phyloP scores from a whole-genome alignment of 441 rosid genomes.

The Jatropha podagrica region DNA sequence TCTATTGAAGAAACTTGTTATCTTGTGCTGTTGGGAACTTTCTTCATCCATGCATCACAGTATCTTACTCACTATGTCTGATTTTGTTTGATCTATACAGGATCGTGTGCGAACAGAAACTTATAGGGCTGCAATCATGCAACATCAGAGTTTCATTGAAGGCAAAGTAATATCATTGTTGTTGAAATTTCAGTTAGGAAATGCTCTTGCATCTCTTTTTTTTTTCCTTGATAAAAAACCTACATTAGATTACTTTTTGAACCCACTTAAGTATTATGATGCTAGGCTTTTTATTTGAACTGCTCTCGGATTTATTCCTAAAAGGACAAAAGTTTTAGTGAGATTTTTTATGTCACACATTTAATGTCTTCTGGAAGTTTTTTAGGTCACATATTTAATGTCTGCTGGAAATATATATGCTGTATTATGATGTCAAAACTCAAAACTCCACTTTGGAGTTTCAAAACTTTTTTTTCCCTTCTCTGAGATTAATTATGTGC shows the following conservation, averaged over 20 bases:
- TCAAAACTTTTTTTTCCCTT: background rate
- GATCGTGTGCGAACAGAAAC: slow-evolving; percentile 89
- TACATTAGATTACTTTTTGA: slow-evolving; percentile 4
- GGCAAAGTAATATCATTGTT: slow-evolving; percentile 70
- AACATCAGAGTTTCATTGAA: slow-evolving; percentile 72
- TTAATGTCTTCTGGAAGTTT: background rate
- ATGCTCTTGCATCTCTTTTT: slow-evolving; percentile 10
- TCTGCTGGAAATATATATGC: background rate
- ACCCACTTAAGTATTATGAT: background rate
- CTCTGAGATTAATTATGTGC: background rate
- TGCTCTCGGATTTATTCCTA: background rate
- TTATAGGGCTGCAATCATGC: slow-evolving; percentile 80
- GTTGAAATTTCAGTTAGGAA: slow-evolving; percentile 13
- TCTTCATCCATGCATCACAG: background rate
- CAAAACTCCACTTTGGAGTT: background rate
- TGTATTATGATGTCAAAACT: background rate
- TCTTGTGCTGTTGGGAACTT: background rate
- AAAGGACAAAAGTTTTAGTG: background rate
- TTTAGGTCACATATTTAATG: background rate
- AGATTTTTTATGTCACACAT: background rate
- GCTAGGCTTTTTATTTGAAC: background rate
- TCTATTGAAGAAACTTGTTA: background rate
- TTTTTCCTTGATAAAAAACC: slow-evolving; percentile 5
- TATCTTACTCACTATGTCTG: slow-evolving; percentile 5
- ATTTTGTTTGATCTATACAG: slow-evolving; percentile 38